Evolutionary conservation across 768 basidiomycete genomes (phyloP), one percentile per base, ranked within the genome.

Genomic region (Lepiota venenata): DNA sequence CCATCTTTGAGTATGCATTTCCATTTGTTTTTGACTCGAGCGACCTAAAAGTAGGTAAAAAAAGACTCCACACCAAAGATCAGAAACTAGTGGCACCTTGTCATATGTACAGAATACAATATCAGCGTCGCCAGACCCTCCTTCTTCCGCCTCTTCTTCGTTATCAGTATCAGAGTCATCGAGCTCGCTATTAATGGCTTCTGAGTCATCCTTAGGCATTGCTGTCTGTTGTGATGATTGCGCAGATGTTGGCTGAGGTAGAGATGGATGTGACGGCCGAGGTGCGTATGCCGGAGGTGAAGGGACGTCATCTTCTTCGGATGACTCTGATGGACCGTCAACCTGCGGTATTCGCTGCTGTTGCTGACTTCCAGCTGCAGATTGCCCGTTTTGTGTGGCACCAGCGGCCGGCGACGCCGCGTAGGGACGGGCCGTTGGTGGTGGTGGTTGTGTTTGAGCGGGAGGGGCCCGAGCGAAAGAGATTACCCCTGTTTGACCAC

Each of bases 21-120:
- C 97, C 97, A 99, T 75, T 98, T 99, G 75, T 97, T 98, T 74
- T 98, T 99, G 21, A 98, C 96, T n/a, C 97, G 82, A 41, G 95
- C 93, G 35, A 98, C 96, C 95, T 98, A 60, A 27, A 29, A 40
- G 2, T 15, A 37, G 47, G 41, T 22, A n/a, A 53, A 53, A 16
- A 39, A 40, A 4, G 20, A 37, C 11, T 37, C 22, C 12, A 15
- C 47, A 15, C 59, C 53, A 46, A 29, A 36, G 47, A 32, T 36
- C 25, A 43, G 4, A 29, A 21, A 52, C 40, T 29, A 18, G 16
- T 10, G 76, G 38, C 52, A 93, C 96, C 85, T 98, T 98, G 68
- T 99, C 97, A 66, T 97, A 98, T 6, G 95, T 94, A 69, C 97
- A 98, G 64, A 98, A 96, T 20, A 98, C 93, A 44, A 98, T 93